Evolutionary conservation across 495 filamentous ascomycete species (phyloP).

Genomic region (Amphirosellinia nigrospora): DNA sequence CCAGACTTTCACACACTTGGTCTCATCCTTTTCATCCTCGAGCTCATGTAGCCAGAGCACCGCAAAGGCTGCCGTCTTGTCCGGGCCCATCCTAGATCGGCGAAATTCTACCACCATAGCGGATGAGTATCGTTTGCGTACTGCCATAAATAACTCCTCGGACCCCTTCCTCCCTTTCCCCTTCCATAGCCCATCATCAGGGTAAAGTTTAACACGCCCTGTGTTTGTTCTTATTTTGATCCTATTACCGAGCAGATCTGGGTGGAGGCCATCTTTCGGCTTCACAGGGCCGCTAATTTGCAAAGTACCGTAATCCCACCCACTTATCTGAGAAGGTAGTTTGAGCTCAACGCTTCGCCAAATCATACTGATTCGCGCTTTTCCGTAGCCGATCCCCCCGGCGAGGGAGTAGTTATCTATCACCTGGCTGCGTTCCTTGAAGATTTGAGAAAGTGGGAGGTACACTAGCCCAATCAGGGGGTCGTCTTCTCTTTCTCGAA

Average conservation of each 20-base stretch:
- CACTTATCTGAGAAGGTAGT: conserved; percentile 58
- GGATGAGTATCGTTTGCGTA: conserved; percentile 66
- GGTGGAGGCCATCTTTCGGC: conserved; percentile 44
- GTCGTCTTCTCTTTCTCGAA: conserved; percentile 67
- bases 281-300: conserved; percentile 55
- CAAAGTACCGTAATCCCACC: conserved; percentile 72
- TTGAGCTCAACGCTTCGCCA: conserved; percentile 70
- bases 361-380: conserved; percentile 67
- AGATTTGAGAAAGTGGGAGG: conserved; percentile 63
- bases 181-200: conserved; percentile 44
- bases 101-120: conserved; percentile 67
- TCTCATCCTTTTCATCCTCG: conserved; percentile 65
- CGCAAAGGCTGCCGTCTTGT: conserved; percentile 65
- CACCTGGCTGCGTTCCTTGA: conserved; percentile 63
- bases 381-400: conserved; percentile 73
- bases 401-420: conserved; percentile 65
- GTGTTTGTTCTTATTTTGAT: conserved; percentile 64
- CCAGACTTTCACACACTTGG: conserved; percentile 62
- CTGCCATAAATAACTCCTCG: conserved; percentile 58
- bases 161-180: conserved; percentile 43
- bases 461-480: conserved; percentile 71
- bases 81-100: conserved; percentile 52
- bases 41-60: conserved; percentile 72
- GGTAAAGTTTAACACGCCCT: conserved; percentile 59
- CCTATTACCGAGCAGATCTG: conserved; percentile 51